Evolutionary conservation across 2,329 filamentous ascomycete species (phyloP), one percentile per base, ranked within the genome.

Genomic region (Lasiodiplodia gonubiensis): DNA sequence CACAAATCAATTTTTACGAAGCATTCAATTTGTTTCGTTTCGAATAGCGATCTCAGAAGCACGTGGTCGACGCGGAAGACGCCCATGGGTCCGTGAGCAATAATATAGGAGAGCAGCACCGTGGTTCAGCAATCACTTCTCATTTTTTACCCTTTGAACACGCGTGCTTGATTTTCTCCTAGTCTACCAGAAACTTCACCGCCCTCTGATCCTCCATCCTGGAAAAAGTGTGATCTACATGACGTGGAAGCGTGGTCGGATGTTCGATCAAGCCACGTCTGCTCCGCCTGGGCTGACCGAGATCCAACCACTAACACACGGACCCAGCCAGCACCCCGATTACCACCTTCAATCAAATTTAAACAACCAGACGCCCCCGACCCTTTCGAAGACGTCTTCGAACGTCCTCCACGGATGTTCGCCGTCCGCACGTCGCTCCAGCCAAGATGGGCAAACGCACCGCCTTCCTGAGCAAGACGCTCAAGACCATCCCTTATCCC

Each of bases 261-360:
- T 48, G 57, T 60, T 48, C 25, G 6, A 60, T 60, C 35, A 48
- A 60, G 57, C 57, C 57, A 60, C 57, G 39, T 60, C n/a, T 42
- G 23, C 37, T 4, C 39, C 46, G 48, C 11, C 57, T 60, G 57
- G 35, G 37, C 57, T 60, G 57, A 60, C 39, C 57, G 57, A 33
- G 39, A 14, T 27, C 21, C 37, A 48, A 37, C 37, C 57, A 48
- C 39, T 16, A 25, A 16, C 30, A 27, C 37, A 21, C 18, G 16
- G 25, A 48, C 55, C 16, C 21, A 25, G 23, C 25, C 25, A 33
- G 27, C 33, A 11, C 27, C 18, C 25, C 25, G 39, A 49, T 18
- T 25, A 60, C 39, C 23, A 25, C 21, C 30, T 21, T 12, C 7
- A 37, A 25, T 39, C 5, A 23, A 55, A 55, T 27, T 54, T 18